phyloP scores from a whole-genome alignment of 2,329 filamentous ascomycete species.

The Davidsoniella eucalypti region DNA sequence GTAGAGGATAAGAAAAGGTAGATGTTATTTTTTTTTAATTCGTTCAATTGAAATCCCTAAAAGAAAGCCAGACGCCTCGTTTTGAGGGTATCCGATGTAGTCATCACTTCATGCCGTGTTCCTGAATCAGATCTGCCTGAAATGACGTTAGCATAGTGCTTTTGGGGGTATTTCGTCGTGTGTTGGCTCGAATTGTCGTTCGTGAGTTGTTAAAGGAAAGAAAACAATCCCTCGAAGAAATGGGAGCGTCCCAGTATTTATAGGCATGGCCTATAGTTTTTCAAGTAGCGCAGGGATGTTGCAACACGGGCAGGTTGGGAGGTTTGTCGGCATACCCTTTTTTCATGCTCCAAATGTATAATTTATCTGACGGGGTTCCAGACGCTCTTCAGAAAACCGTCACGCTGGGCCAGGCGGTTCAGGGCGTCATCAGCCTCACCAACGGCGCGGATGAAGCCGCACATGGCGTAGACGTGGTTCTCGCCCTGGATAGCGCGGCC shows the following conservation, averaged over 20 bases:
- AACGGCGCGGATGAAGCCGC: conserved; percentile 93
- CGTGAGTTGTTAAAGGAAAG: not conserved
- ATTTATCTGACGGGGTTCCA: conserved; percentile 62
- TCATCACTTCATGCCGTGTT: conserved; percentile 13
- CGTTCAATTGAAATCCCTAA: conserved; percentile 13
- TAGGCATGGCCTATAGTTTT: not conserved
- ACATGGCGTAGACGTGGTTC: conserved; percentile 94
- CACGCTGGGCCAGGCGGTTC: conserved; percentile 89
- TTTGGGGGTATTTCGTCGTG: not conserved
- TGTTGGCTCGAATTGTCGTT: not conserved
- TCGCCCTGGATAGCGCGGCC: conserved; percentile 85
- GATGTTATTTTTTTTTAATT: conserved; percentile 12
- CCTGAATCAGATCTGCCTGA: conserved; percentile 12
- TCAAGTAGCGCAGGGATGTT: not conserved
- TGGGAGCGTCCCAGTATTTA: conserved; percentile 7
- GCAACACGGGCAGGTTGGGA: not conserved
- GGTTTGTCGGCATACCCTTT: conserved; percentile 8
- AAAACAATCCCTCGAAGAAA: not conserved
- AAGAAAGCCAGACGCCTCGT: conserved; percentile 12
- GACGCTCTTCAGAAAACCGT: conserved; percentile 93
- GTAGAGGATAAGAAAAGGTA: conserved; percentile 6
- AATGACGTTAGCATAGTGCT: conserved; percentile 7
- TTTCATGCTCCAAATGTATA: conserved; percentile 13
- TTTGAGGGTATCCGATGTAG: conserved; percentile 13
- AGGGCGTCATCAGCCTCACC: conserved; percentile 94